These are phyloP conservation scores for Zygoascus bituminiphila DNA, from an alignment of 805 yeast species.

Conservation along the genomic window DNA sequence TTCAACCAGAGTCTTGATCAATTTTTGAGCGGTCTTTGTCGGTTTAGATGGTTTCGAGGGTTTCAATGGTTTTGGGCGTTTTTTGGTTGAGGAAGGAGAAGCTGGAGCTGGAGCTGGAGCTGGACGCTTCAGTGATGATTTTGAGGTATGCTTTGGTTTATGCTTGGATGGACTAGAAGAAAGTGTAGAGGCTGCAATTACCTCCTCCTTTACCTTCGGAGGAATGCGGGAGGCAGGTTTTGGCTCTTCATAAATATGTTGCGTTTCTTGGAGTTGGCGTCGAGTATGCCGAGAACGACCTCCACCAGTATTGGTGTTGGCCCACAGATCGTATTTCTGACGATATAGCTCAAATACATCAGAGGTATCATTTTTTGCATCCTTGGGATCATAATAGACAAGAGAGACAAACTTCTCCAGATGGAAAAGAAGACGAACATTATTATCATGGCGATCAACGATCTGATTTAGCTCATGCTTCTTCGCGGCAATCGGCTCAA, in stretches of 20 bases:
- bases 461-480: conserved; percentile 14
- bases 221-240: not conserved
- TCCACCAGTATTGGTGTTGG: conserved; percentile 25
- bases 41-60: not conserved
- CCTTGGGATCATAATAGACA: conserved; percentile 31
- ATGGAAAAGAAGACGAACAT: conserved; percentile 32
- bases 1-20: not conserved
- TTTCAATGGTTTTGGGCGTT: conserved; percentile 2
- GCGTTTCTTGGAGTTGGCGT: conserved; percentile 18
- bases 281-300: conserved; percentile 24
- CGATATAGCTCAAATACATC: conserved; percentile 27
- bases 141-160: not conserved
- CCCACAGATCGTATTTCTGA: conserved; percentile 33
- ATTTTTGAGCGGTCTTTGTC: not conserved
- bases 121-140: not conserved
- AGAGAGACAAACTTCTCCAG: conserved; percentile 33
- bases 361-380: conserved; percentile 28
- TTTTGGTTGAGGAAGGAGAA: not conserved
- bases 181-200: not conserved
- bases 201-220: not conserved
- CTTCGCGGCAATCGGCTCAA: conserved; percentile 2
- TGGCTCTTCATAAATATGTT: conserved; percentile 5
- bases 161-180: not conserved
- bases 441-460: conserved; percentile 28
- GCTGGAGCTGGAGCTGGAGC: not conserved